A percentile compares a stretch with the other conserved stretches of the same genome.
Conservation (phyloP, 352 stramenopile genomes). For the Phytopythium kandeliae region DNA sequence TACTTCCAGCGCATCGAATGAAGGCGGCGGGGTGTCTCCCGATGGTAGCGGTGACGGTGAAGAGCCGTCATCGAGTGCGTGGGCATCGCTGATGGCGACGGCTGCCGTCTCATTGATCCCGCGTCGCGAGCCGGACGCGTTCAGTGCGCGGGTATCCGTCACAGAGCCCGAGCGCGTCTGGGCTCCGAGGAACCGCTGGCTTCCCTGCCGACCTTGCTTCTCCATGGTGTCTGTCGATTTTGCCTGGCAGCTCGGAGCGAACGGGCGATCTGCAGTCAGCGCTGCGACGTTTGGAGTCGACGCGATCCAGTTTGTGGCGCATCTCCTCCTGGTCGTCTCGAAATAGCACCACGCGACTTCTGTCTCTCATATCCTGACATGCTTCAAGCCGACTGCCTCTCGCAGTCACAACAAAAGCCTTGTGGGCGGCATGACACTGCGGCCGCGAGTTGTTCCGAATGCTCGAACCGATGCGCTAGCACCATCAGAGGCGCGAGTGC, state of each 20-base stretch:
- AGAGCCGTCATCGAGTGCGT: background rate
- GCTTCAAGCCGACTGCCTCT: too few species aligned
- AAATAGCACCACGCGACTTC: background rate
- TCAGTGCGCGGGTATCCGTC: background rate
- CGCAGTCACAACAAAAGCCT: too few species aligned
- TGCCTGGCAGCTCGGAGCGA: background rate
- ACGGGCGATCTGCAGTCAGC: background rate
- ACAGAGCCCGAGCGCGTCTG: background rate
- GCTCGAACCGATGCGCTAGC: background rate
- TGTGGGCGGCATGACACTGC: background rate
- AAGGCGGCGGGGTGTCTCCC: background rate
- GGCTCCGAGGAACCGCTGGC: background rate
- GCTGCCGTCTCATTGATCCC: background rate
- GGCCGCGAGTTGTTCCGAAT: background rate
- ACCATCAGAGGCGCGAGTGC: background rate
- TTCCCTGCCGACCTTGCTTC: background rate
- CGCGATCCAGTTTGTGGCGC: too few species aligned
- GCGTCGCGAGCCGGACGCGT: background rate
- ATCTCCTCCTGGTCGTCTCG: background rate
- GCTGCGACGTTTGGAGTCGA: background rate
- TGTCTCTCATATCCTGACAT: too few species aligned
- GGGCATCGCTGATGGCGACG: background rate
- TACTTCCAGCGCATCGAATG: conserved; percentile 37
- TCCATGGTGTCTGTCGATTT: background rate
- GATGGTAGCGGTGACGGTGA: background rate